Evolutionary conservation across 805 yeast species (phyloP).

Genomic region (Saturnispora sanitii): DNA sequence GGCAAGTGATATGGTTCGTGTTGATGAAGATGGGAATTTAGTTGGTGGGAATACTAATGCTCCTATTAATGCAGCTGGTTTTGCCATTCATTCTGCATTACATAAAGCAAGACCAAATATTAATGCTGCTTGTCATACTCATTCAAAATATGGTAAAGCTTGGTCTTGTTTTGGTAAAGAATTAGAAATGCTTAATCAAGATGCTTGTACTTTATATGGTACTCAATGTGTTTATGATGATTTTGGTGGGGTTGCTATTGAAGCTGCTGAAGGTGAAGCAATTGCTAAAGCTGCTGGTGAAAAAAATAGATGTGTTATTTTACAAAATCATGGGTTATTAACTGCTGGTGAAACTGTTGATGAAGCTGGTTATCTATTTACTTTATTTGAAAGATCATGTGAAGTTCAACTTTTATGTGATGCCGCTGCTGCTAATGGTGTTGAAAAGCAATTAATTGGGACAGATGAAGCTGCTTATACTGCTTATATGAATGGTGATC

Average conservation of each 20-base stretch:
- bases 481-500: conserved; percentile 47
- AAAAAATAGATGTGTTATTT: conserved; percentile 42
- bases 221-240: conserved; percentile 54
- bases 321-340: conserved; percentile 65
- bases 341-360: conserved; percentile 65
- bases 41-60: conserved; percentile 42
- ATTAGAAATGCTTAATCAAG: conserved; percentile 75
- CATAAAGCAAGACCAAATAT: conserved; percentile 64
- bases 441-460: conserved; percentile 34
- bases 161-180: conserved; percentile 56
- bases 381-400: conserved; percentile 54
- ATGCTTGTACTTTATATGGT: conserved; percentile 57
- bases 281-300: conserved; percentile 55
- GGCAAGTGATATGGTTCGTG: conserved; percentile 55
- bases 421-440: conserved; percentile 34
- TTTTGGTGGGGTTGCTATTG: conserved; percentile 75
- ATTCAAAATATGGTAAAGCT: conserved; percentile 55
- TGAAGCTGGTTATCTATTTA: conserved; percentile 62
- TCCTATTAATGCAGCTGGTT: conserved; percentile 58
- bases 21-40: conserved; percentile 52
- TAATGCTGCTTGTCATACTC: conserved; percentile 65
- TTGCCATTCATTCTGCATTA: conserved; percentile 56
- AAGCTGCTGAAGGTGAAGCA: conserved; percentile 49
- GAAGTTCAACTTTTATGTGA: conserved; percentile 59
- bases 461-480: conserved; percentile 65